Percentiles rank a stretch among this genome's conserved stretches.
These are phyloP conservation scores for Salix caprea DNA, from an alignment of 345 rosid genomes.

Conservation along the genomic window DNA sequence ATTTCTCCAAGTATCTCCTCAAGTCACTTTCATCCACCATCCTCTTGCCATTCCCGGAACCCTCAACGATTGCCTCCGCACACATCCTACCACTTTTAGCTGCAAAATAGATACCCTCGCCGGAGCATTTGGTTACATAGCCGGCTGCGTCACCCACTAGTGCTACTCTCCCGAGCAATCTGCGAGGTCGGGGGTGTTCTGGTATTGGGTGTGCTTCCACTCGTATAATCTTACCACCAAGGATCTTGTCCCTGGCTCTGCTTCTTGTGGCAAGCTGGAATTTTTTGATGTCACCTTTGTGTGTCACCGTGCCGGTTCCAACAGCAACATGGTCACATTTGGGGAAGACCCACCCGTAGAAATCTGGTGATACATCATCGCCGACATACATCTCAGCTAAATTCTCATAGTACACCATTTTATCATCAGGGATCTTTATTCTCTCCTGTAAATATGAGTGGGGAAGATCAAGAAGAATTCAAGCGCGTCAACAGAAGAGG, in stretches of 20 bases:
- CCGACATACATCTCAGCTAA: conserved; percentile 95
- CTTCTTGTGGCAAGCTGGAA: conserved; percentile 81
- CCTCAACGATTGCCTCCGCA: conserved; percentile 83
- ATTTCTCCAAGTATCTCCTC: conserved; percentile 90
- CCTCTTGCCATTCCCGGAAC: conserved; percentile 74
- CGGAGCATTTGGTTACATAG: conserved; percentile 83
- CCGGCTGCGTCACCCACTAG: conserved; percentile 91
- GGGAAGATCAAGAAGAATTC: neutral
- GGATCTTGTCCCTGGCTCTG: conserved; percentile 85
- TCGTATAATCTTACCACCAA: conserved; percentile 81
- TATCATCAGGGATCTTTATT: conserved; percentile 71
- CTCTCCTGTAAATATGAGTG: conserved; percentile 53
- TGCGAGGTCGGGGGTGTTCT: conserved; percentile 77
- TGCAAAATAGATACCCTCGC: conserved; percentile 89
- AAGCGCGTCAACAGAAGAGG: neutral
- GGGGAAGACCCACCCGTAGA: conserved; percentile 96
- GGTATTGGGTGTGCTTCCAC: conserved; percentile 95
- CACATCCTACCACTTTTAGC: conserved; percentile 97
- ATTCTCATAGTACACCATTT: conserved; percentile 82
- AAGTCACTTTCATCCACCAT: conserved; percentile 82
- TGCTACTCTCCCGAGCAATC: conserved; percentile 65
- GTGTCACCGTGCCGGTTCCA: conserved; percentile 90
- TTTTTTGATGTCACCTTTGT: conserved; percentile 90
- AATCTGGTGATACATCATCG: conserved; percentile 91
- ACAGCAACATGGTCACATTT: conserved; percentile 96